Conservation (phyloP, 192 early-diverging fungal species). For the Bifiguratus adelaidae region DNA sequence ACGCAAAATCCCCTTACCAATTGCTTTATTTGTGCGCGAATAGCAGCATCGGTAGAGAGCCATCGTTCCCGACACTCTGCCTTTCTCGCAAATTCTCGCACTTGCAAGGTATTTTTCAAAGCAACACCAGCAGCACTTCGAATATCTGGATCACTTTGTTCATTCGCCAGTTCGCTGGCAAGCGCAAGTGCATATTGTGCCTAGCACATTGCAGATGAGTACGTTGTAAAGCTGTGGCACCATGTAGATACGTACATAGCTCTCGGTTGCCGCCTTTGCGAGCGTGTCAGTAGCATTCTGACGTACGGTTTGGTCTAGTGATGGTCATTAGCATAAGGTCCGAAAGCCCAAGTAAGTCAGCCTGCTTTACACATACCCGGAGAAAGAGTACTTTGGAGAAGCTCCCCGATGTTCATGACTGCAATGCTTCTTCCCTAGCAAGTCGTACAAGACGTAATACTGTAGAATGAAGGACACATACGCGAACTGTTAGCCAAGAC, state of each 20-base stretch:
- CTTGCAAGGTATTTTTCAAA: conserved; percentile 86
- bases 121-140: conserved; percentile 80
- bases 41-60: conserved; percentile 44
- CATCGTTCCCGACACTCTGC: conserved; percentile 53
- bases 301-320: conserved; percentile 59
- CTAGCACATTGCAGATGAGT: conserved; percentile 21
- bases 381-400: conserved; percentile 71
- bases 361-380: conserved; percentile 30
- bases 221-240: neutral
- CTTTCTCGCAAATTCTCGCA: conserved; percentile 35
- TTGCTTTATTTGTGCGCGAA: conserved; percentile 62
- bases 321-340: neutral
- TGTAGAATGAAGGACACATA: too few species aligned
- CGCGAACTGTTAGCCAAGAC: too few species aligned
- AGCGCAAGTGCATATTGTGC: conserved; percentile 56
- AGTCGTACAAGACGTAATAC: too few species aligned
- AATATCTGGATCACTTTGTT: conserved; percentile 47
- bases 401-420: conserved; percentile 60
- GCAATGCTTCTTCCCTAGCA: too few species aligned
- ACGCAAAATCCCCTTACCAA: conserved; percentile 17
- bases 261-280: conserved; percentile 60
- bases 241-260: conserved; percentile 63
- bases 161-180: conserved; percentile 75
- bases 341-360: neutral
- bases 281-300: conserved; percentile 72